Conservation (phyloP, 495 filamentous ascomycete genomes). For the Extremus antarcticus region DNA sequence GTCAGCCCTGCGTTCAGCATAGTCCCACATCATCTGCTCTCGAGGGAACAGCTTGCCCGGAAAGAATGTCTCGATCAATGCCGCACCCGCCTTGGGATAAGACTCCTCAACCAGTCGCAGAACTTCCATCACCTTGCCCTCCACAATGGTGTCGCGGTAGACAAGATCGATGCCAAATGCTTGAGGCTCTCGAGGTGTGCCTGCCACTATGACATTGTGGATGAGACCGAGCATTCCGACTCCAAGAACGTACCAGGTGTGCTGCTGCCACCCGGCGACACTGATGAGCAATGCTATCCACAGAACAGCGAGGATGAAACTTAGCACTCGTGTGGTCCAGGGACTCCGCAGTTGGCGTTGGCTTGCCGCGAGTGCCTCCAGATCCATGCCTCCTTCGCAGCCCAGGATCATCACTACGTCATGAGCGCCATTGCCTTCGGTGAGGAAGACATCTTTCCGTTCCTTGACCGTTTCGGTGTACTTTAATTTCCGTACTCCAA, state of each 20-base stretch:
- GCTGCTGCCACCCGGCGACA: neutral
- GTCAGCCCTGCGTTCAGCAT: neutral
- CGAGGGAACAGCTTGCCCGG: conserved; percentile 1
- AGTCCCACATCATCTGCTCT: conserved; percentile 1
- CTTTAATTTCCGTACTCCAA: neutral
- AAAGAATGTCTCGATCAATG: conserved; percentile 5
- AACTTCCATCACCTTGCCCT: conserved; percentile 4
- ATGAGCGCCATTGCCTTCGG: conserved; percentile 5
- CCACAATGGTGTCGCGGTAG: conserved; percentile 2
- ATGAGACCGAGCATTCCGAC: conserved; percentile 4
- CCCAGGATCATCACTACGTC: conserved; percentile 4
- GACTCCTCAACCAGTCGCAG: neutral
- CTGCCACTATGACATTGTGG: conserved; percentile 13
- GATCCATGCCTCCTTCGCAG: neutral
- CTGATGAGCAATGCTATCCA: conserved; percentile 6
- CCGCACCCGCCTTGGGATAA: neutral
- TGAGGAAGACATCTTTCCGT: conserved; percentile 2
- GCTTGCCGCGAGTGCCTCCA: conserved; percentile 2
- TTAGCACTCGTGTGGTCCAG: conserved; percentile 1
- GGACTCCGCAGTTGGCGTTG: conserved; percentile 1
- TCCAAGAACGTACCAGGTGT: conserved; percentile 11
- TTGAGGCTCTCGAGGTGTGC: conserved; percentile 1
- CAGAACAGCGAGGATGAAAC: neutral
- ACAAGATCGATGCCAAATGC: conserved; percentile 4
- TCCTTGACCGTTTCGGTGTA: neutral